Base-by-base conservation (phyloP, 2,329 filamentous ascomycete genomes). In the Daldinia sp. region DNA sequence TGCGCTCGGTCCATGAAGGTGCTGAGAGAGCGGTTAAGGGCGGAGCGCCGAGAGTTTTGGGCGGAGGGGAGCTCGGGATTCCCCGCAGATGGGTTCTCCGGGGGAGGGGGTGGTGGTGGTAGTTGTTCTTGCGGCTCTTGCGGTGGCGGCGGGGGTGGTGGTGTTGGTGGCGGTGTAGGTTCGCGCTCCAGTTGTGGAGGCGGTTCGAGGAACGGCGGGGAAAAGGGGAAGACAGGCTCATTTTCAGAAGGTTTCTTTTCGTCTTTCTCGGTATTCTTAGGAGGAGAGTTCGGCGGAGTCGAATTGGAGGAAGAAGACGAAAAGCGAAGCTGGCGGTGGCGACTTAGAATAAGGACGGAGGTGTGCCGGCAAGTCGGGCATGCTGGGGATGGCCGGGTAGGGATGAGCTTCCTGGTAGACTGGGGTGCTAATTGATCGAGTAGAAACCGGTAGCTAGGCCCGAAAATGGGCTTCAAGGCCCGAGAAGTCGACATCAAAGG, bases 1-100 rank as follows among this genome's bases (percentile, higher is more conserved):
- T 98, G 93, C 17, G 97, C 77, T 67, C 92, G 89, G 79, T 99
- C 95, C 92, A 98, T 96, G 75, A 96, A 81, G 58, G 84, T 78
- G 48, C 85, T 87, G 75, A 95, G 87, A 66, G 78, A 77, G 43
- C 80, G 77, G 13, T 78, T 78, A 23, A 82, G 72, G 23, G 72
- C 73, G 29, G 77, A 78, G 55, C 80, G 81, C 29, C 78, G 79
- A 29, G 76, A 75, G 69, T 83, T 81, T 70, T 75, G 72, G 61
- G 77, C 71, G n/a, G 81, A 84, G 50, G 82, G 82, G 47, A 83
- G 80, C 19, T 80, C 74, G 49, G 72, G 69, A 45, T 68, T 45
- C 25, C 11, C 43, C 47, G 17, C 4, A 11, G 48, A 21, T 8
- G 32, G 21, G 2, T 39, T 11, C 53, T 59, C 32, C 7, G 35